These are phyloP conservation scores for Cryptosporidium meleagridis DNA, from an alignment of 169 alveolate species.

Conservation along the genomic window DNA sequence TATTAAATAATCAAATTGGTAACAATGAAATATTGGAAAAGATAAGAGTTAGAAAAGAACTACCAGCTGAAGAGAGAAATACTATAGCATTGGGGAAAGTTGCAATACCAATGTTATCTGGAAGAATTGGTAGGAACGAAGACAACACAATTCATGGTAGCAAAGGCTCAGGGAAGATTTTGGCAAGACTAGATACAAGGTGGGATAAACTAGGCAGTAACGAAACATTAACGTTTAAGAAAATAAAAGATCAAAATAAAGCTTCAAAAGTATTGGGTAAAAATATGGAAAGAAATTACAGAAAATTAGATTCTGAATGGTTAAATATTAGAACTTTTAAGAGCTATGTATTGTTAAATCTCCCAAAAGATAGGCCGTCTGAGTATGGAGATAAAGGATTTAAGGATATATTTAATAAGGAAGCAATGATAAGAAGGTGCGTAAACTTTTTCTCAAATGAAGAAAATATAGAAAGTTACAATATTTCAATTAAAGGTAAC, in stretches of 20 bases:
- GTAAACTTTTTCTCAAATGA: constrained; percentile 36
- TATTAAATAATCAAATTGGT: constrained; percentile 4
- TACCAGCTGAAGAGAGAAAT: constrained; percentile 33
- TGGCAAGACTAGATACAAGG: constrained; percentile 50
- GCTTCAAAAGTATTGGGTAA: background rate
- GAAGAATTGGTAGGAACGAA: background rate
- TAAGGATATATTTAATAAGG: constrained; percentile 45
- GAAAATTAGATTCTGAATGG: constrained; percentile 51
- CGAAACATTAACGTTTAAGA: background rate
- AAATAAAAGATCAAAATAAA: background rate
- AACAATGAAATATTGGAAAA: background rate
- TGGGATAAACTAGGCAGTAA: constrained; percentile 18
- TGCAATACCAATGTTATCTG: background rate
- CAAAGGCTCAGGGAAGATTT: constrained; percentile 3
- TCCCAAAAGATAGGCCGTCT: constrained; percentile 30
- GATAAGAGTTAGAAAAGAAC: background rate
- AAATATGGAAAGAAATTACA: constrained; percentile 13
- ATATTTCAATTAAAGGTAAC: constrained; percentile 54
- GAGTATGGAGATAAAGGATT: constrained; percentile 48
- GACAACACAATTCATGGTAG: background rate
- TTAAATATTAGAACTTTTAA: background rate
- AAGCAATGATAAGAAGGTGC: constrained; percentile 66
- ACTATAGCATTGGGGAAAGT: constrained; percentile 28
- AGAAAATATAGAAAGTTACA: background rate
- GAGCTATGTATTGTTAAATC: constrained; percentile 20